phyloP scores from a whole-genome alignment of 768 basidiomycete genomes.

The Lactifluus piperatus region DNA sequence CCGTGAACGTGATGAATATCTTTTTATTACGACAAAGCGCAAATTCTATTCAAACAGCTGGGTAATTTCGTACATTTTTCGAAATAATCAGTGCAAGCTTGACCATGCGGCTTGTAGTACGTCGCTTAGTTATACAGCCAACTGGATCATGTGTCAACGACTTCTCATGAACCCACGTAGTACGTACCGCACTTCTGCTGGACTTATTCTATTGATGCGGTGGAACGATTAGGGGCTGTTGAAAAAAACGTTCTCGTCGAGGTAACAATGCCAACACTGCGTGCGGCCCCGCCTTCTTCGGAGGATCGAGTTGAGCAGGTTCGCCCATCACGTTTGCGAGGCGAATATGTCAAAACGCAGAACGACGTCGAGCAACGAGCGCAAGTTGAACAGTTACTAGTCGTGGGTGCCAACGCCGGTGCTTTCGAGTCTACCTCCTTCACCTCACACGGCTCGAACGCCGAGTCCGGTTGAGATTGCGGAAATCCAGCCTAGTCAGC shows the following conservation, averaged over 20 bases:
- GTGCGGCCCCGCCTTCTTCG: background rate
- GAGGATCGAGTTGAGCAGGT: background rate
- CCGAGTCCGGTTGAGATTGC: too few species aligned
- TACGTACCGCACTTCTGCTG: constrained; percentile 9
- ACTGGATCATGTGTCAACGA: too few species aligned
- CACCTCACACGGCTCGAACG: too few species aligned
- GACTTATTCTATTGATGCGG: background rate
- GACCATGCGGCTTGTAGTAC: constrained; percentile 18
- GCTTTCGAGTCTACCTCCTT: too few species aligned
- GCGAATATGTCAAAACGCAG: background rate
- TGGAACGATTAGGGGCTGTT: background rate
- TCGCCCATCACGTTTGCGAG: background rate
- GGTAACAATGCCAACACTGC: background rate
- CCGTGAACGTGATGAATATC: background rate
- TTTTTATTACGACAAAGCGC: background rate
- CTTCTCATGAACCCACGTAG: too few species aligned
- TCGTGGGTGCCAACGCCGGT: too few species aligned
- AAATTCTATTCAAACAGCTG: constrained; percentile 20
- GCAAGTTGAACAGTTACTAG: too few species aligned
- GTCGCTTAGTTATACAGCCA: constrained; percentile 26
- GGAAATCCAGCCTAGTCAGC: too few species aligned
- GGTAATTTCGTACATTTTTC: background rate
- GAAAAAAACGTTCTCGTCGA: too few species aligned
- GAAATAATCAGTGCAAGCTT: background rate
- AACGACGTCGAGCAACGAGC: too few species aligned